phyloP scores from a whole-genome alignment of 179 eudicot genomes.

The Drosera spatulata region DNA sequence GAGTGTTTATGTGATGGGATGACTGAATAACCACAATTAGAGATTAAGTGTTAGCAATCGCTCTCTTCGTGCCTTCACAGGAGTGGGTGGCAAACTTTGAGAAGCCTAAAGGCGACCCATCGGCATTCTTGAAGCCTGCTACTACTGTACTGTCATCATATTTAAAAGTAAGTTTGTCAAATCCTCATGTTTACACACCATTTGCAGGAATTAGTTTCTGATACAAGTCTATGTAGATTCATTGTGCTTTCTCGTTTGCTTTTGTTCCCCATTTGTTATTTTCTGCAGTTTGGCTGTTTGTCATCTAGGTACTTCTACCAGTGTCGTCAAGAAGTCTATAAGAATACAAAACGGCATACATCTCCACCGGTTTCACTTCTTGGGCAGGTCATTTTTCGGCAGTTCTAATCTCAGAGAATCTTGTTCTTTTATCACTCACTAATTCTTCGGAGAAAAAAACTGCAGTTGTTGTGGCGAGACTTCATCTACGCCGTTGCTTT shows the following conservation, averaged over 20 bases:
- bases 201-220: background rate
- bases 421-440: too few relatives aligned
- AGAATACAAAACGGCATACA: conserved; percentile 44
- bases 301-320: conserved; percentile 86
- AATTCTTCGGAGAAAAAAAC: background rate
- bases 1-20: too few relatives aligned
- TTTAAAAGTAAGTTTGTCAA: conserved; percentile 50
- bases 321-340: conserved; percentile 51
- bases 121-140: conserved; percentile 70
- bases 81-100: conserved; percentile 96
- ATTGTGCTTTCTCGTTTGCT: background rate
- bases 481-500: conserved; percentile 79
- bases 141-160: conserved; percentile 89
- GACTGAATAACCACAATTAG: too few relatives aligned
- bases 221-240: background rate
- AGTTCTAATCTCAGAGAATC: too few relatives aligned
- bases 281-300: conserved; percentile 79
- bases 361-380: conserved; percentile 93
- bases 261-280: conserved; percentile 3
- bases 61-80: conserved; percentile 16
- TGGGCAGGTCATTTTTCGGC: conserved; percentile 56
- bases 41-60: too few relatives aligned
- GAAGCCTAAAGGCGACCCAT: conserved; percentile 90
- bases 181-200: background rate
- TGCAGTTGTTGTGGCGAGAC: conserved; percentile 85